A percentile compares a stretch with the other conserved stretches of the same genome.
Evolutionary conservation across 208 protist genomes (phyloP).

Genomic region (Lotmaria passim): DNA sequence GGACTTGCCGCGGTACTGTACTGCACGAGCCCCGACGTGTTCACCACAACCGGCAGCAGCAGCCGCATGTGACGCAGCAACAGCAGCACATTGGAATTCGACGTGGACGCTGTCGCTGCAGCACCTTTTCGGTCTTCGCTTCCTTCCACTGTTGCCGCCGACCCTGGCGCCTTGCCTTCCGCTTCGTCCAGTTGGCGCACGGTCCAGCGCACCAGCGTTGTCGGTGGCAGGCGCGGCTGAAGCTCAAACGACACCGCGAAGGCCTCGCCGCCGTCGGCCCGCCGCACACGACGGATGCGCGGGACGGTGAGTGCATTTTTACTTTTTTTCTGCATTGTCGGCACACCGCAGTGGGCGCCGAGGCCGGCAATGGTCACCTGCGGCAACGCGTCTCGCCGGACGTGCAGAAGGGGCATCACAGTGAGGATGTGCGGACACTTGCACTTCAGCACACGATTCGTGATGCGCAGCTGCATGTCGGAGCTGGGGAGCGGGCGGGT

Average conservation of each 20-base stretch:
- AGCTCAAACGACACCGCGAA: slow-evolving; percentile 69
- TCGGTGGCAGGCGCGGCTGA: slow-evolving; percentile 49
- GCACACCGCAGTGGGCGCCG: slow-evolving; percentile 72
- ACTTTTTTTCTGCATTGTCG: neutral
- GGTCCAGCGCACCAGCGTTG: slow-evolving; percentile 65
- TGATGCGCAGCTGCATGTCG: slow-evolving; percentile 82
- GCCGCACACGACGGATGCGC: slow-evolving; percentile 18
- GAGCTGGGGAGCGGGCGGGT: neutral
- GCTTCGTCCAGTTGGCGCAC: slow-evolving; percentile 23
- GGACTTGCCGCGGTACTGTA: slow-evolving; percentile 48
- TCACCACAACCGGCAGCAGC: slow-evolving; percentile 28
- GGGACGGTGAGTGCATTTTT: neutral
- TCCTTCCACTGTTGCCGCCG: no score
- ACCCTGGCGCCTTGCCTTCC: neutral
- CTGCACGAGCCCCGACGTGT: slow-evolving; percentile 19
- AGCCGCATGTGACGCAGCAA: slow-evolving; percentile 44
- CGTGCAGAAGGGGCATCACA: slow-evolving; percentile 76
- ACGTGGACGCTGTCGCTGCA: no score
- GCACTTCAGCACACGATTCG: slow-evolving; percentile 82
- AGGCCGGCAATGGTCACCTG: slow-evolving; percentile 63
- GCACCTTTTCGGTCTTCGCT: no score
- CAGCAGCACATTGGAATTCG: no score
- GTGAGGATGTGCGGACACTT: slow-evolving; percentile 90
- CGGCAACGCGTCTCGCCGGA: slow-evolving; percentile 59
- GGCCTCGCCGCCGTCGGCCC: slow-evolving; percentile 19